phyloP scores from a whole-genome alignment of 2,329 filamentous ascomycete species.

The Nannizziopsis barbatae region DNA sequence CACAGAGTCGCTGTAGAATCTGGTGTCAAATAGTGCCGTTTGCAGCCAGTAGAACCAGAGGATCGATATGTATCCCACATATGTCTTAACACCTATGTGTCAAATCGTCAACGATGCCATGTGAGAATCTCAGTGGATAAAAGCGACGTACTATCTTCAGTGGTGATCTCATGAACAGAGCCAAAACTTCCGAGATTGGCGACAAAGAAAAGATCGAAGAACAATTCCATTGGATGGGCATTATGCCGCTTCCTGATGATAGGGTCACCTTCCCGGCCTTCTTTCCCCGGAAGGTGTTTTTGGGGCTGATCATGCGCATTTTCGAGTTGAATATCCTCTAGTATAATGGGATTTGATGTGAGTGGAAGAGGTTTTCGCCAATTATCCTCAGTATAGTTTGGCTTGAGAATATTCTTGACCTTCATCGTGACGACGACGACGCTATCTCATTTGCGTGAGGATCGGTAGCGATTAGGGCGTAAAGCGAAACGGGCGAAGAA shows the following conservation, averaged over 20 bases:
- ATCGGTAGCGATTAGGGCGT: neutral
- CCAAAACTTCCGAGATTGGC: conserved; percentile 56
- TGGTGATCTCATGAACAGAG: conserved; percentile 43
- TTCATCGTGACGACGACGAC: conserved; percentile 3
- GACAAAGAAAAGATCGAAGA: conserved; percentile 52
- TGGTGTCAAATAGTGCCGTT: conserved; percentile 53
- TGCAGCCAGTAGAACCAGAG: conserved; percentile 61
- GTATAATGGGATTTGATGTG: conserved; percentile 5
- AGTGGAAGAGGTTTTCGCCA: conserved; percentile 9
- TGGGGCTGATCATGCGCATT: neutral
- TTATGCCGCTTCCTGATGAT: conserved; percentile 8
- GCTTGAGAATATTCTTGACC: conserved; percentile 12
- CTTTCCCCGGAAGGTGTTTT: neutral
- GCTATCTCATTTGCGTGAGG: no score
- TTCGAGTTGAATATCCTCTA: neutral
- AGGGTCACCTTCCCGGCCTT: neutral
- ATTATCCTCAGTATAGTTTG: conserved; percentile 7
- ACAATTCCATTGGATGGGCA: conserved; percentile 45
- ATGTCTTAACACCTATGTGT: conserved; percentile 31
- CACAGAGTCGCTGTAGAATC: conserved; percentile 53
- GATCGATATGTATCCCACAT: conserved; percentile 46
- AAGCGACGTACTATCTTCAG: neutral
- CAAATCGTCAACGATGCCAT: no score
- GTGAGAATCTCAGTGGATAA: neutral
- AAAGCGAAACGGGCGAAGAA: neutral